phyloP scores from a whole-genome alignment of 2,329 filamentous ascomycete species.

The Epichloe sp. region DNA sequence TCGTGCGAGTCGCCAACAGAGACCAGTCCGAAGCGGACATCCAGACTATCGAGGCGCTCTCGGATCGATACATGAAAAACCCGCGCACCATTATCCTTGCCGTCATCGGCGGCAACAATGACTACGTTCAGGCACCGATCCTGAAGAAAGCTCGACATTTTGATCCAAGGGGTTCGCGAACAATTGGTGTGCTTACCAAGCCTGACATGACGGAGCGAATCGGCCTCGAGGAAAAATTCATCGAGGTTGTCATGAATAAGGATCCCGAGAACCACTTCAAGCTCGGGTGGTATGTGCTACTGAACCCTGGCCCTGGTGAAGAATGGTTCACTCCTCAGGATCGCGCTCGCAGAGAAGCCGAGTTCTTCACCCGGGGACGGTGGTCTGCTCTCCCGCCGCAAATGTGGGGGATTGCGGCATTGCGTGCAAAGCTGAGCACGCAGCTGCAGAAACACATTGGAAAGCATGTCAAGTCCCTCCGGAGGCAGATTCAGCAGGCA shows the following conservation, averaged over 20 bases:
- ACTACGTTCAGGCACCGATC: constrained; percentile 39
- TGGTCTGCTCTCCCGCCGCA: constrained; percentile 33
- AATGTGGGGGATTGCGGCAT: constrained; percentile 31
- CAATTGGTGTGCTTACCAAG: constrained; percentile 39
- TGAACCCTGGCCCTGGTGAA: constrained; percentile 36
- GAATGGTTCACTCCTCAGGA: constrained; percentile 29
- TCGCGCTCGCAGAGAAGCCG: constrained; percentile 28
- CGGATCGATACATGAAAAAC: constrained; percentile 42
- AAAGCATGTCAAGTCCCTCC: constrained; percentile 35
- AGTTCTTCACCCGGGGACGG: constrained; percentile 36
- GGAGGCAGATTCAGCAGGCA: constrained; percentile 36
- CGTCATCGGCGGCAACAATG: constrained; percentile 41
- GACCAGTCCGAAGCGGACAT: constrained; percentile 41
- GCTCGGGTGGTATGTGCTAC: constrained; percentile 37
- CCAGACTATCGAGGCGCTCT: constrained; percentile 36
- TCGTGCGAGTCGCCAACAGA: constrained; percentile 40
- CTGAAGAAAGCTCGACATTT: constrained; percentile 37
- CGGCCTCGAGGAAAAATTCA: constrained; percentile 39
- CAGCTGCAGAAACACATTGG: constrained; percentile 40
- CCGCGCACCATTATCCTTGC: constrained; percentile 41
- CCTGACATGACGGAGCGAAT: constrained; percentile 40
- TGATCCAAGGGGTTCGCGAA: constrained; percentile 34
- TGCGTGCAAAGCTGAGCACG: constrained; percentile 34
- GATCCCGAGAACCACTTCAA: constrained; percentile 37
- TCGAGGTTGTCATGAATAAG: constrained; percentile 37